Conservation (phyloP, 805 yeast species). For the Nakazawaea populi region DNA sequence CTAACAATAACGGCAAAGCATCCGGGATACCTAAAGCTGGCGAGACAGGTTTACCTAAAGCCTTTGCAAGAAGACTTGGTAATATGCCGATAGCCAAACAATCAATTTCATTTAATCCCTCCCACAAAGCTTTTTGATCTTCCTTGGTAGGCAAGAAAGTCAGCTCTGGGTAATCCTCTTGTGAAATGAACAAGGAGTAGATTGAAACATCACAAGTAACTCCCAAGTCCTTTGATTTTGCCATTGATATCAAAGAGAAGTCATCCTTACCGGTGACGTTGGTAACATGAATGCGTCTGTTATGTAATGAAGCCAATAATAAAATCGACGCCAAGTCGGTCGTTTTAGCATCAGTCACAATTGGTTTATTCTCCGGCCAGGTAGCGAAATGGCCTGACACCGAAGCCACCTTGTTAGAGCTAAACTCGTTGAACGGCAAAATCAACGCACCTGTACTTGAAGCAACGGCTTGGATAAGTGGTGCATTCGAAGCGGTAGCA, state of each 20-base stretch:
- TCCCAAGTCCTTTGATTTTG: conserved; percentile 72
- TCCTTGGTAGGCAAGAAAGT: conserved; percentile 70
- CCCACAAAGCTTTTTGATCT: conserved; percentile 84
- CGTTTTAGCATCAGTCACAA: conserved; percentile 86
- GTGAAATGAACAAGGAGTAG: conserved; percentile 69
- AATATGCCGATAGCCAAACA: conserved; percentile 80
- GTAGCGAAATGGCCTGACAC: conserved; percentile 72
- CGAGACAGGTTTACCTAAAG: conserved; percentile 50
- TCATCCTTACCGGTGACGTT: conserved; percentile 80
- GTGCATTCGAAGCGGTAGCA: conserved; percentile 67
- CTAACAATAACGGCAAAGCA: conserved; percentile 72
- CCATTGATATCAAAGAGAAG: conserved; percentile 75
- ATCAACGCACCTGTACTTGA: conserved; percentile 70
- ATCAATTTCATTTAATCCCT: conserved; percentile 63
- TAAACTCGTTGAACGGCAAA: conserved; percentile 72
- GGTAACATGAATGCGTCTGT: conserved; percentile 81
- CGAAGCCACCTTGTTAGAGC: conserved; percentile 62
- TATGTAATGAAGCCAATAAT: conserved; percentile 82
- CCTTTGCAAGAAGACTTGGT: conserved; percentile 68
- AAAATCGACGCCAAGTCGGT: conserved; percentile 91
- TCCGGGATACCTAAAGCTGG: conserved; percentile 79
- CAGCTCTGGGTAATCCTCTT: conserved; percentile 66
- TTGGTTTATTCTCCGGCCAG: conserved; percentile 83
- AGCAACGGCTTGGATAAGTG: conserved; percentile 55
- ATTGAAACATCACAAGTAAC: conserved; percentile 91